Evolutionary conservation across 192 early-diverging fungal species (phyloP), one percentile per base, ranked within the genome.

Genomic region (Chytriomyces sp.): DNA sequence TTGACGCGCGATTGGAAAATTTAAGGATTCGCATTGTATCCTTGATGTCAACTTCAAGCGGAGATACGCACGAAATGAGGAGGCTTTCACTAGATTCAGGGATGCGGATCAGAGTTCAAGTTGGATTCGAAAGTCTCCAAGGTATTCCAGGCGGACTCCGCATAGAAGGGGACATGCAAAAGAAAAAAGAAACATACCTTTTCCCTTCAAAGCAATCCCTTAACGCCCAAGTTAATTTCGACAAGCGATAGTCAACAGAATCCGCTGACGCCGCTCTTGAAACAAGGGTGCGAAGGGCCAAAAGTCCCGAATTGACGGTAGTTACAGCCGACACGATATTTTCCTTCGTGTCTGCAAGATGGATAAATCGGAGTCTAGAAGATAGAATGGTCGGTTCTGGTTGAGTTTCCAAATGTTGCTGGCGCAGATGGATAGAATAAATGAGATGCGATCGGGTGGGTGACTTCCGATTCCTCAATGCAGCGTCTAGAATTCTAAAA

Each of bases 271-370:
- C 57, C 20, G 16, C 57, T n/a, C 20, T n/a, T 11, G 35, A 23
- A 9, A 71, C 69, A 57, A 71, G 18, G 35, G 24, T 71, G 50
- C 59, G 18, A 8, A 71, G 35, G n/a, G 69, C 69, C 9, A 71
- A 28, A 11, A 57, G 35, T 8, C 69, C 69, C 8, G 69, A 71
- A 57, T 71, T 57, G 50, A 71, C 28, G 13, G 59, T 16, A 8
- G 59, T 50, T 16, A 13, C 49, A 57, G 10, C 28, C n/a, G n/a
- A 13, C 26, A 13, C 35, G 18, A 13, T 13, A 64, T 18, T 28
- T 16, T 23, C 13, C 35, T 64, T 20, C 67, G 26, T 69, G 67
- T n/a, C 18, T 18, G 69, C 47, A 10, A 71, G 28, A 28, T 71
- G 49, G 57, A 57, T 20, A 50, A 71, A 71, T n/a, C 20, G 9